A percentile compares a stretch with the other conserved stretches of the same genome.
phyloP scores from a whole-genome alignment of 2,329 filamentous ascomycete species.

The Macrophomina phaseolina region DNA sequence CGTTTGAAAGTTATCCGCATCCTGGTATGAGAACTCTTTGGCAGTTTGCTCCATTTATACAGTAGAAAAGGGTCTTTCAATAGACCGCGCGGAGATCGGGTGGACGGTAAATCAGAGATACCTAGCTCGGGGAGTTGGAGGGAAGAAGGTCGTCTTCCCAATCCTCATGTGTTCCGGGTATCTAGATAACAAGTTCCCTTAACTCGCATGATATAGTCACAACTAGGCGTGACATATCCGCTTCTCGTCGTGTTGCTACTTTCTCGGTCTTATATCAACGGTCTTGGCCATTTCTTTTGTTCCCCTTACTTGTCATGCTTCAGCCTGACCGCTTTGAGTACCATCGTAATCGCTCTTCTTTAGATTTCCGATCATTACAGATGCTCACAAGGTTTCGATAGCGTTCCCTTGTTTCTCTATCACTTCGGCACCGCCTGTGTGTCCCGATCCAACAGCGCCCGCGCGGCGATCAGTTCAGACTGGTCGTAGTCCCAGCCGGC shows the following conservation, averaged over 20 bases:
- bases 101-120: too few species aligned
- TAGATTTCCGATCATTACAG: too few species aligned
- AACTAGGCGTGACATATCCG: too few species aligned
- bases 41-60: too few species aligned
- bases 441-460: constrained; percentile 67
- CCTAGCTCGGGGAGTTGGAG: background rate
- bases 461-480: constrained; percentile 73
- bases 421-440: constrained; percentile 29
- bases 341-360: too few species aligned
- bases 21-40: background rate
- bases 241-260: too few species aligned
- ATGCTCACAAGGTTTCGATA: too few species aligned
- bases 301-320: background rate
- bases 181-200: background rate
- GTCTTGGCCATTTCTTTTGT: background rate
- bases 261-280: too few species aligned
- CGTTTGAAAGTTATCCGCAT: background rate
- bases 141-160: background rate
- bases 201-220: too few species aligned
- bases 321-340: background rate
- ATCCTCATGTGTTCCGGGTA: background rate
- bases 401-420: background rate
- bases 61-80: too few species aligned
- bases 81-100: too few species aligned
- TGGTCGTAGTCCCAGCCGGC: constrained; percentile 75